A percentile compares a stretch with the other conserved stretches of the same genome.
Evolutionary conservation across 805 yeast species (phyloP).

Genomic region (Pichia ethanolica): DNA sequence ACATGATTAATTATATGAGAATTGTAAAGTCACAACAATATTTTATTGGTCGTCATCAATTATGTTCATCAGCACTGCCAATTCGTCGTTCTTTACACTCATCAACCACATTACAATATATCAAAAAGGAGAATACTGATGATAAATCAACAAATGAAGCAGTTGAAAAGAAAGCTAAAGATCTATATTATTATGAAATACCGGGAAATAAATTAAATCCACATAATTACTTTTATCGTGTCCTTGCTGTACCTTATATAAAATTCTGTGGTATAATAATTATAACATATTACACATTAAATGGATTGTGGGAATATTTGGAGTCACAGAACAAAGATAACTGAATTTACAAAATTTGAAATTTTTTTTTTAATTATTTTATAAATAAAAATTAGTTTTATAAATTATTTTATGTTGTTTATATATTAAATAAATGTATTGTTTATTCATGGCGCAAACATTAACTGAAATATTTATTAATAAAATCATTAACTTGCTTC

Average conservation of each 20-base stretch:
- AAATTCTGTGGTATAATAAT: conserved; percentile 39
- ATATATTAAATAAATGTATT: background rate
- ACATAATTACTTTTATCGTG: conserved; percentile 35
- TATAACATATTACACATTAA: conserved; percentile 39
- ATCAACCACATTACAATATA: too few relatives aligned
- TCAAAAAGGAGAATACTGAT: too few relatives aligned
- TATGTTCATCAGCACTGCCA: too few relatives aligned
- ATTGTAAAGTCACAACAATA: too few relatives aligned
- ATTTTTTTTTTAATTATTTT: too few relatives aligned
- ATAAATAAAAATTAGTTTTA: too few relatives aligned
- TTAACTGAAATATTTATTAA: background rate
- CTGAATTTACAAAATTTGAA: too few relatives aligned
- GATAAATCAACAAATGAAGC: background rate
- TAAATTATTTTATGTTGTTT: too few relatives aligned
- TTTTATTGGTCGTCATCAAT: too few relatives aligned
- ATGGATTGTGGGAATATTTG: conserved; percentile 37
- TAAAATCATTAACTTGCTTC: background rate
- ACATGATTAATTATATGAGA: too few relatives aligned
- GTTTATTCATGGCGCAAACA: conserved; percentile 6
- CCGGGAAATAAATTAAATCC: conserved; percentile 19
- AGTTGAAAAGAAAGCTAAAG: background rate
- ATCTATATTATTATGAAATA: conserved; percentile 11
- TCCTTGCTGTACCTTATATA: conserved; percentile 38
- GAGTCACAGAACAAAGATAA: conserved; percentile 17
- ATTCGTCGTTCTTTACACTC: too few relatives aligned